phyloP scores from a whole-genome alignment of 352 stramenopile genomes.

The Globisporangium paroecandrum region DNA sequence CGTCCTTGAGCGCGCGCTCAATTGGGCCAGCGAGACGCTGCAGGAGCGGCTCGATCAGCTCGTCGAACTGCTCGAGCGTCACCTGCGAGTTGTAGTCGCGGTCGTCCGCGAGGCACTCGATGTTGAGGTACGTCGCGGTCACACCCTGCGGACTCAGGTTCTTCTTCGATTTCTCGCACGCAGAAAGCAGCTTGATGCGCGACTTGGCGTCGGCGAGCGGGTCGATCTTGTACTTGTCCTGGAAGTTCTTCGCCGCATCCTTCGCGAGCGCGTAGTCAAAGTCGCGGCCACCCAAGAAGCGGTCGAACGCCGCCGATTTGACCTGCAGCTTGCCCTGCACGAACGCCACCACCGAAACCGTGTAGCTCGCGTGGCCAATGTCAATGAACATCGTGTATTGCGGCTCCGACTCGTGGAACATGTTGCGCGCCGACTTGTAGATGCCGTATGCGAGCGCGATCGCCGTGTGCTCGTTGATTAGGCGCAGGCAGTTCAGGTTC shows the following conservation, averaged over 20 bases:
- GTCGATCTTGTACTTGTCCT: conserved; percentile 95
- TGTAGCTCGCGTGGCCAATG: conserved; percentile 94
- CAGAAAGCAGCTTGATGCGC: conserved; percentile 95
- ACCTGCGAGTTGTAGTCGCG: conserved; percentile 95
- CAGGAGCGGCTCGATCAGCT: conserved; percentile 89
- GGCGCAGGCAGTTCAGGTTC: conserved; percentile 93
- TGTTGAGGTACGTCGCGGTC: conserved; percentile 93
- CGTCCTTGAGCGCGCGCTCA: conserved; percentile 77
- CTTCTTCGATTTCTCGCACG: conserved; percentile 99
- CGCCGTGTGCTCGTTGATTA: conserved; percentile 98
- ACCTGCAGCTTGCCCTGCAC: conserved; percentile 96
- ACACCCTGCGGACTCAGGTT: conserved; percentile 97
- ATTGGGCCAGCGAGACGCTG: conserved; percentile 85
- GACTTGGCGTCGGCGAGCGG: conserved; percentile 90
- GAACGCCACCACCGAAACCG: conserved; percentile 90
- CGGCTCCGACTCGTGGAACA: conserved; percentile 91
- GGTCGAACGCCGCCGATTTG: conserved; percentile 92
- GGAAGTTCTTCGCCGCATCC: conserved; percentile 94
- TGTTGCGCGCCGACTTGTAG: conserved; percentile 94
- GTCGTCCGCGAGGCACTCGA: conserved; percentile 98
- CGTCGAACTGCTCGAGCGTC: conserved; percentile 94
- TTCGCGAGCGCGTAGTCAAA: conserved; percentile 96
- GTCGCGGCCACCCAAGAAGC: conserved; percentile 94
- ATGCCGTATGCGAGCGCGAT: conserved; percentile 95
- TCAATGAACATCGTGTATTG: conserved; percentile 99